These are phyloP conservation scores for Phytopythium helicoides DNA, from an alignment of 352 stramenopile genomes.

Conservation along the genomic window DNA sequence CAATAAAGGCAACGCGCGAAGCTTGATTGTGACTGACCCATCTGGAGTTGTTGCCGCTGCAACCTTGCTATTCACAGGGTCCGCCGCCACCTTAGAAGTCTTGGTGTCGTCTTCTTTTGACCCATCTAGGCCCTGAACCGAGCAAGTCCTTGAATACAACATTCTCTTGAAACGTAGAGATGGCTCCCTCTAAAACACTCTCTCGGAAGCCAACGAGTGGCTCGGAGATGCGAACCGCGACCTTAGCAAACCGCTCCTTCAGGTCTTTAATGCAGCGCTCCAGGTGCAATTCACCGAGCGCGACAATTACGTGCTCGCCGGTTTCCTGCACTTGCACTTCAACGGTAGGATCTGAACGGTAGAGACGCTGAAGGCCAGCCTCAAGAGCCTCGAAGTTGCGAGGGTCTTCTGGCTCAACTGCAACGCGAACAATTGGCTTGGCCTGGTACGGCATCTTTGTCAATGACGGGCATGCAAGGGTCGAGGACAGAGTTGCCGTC, in stretches of 20 bases:
- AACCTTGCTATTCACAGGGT: conserved; percentile 26
- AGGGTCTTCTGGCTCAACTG: conserved; percentile 87
- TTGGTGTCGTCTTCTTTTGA: conserved; percentile 14
- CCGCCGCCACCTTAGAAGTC: conserved; percentile 3
- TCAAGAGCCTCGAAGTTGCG: conserved; percentile 85
- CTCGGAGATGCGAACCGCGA: conserved; percentile 80
- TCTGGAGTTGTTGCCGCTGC: conserved; percentile 65
- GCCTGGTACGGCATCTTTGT: conserved; percentile 89
- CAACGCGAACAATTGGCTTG: conserved; percentile 91
- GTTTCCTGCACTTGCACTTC: conserved; percentile 90
- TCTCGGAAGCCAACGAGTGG: conserved; percentile 90
- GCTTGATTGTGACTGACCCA: conserved; percentile 63
- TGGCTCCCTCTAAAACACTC: conserved; percentile 61
- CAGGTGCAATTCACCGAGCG: conserved; percentile 90
- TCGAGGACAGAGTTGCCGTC: conserved; percentile 86
- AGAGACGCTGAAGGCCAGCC: conserved; percentile 86
- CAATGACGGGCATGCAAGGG: conserved; percentile 76
- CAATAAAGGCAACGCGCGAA: conserved; percentile 80
- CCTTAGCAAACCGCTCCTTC: conserved; percentile 85
- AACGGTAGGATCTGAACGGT: conserved; percentile 91
- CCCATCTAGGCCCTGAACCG: conserved; percentile 11
- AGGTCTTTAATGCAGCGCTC: conserved; percentile 92
- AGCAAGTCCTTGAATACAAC: conserved; percentile 74
- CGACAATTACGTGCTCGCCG: conserved; percentile 89
- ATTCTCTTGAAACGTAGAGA: conserved; percentile 63